phyloP scores from a whole-genome alignment of 2,329 filamentous ascomycete species.

The Bipolaris cookei region DNA sequence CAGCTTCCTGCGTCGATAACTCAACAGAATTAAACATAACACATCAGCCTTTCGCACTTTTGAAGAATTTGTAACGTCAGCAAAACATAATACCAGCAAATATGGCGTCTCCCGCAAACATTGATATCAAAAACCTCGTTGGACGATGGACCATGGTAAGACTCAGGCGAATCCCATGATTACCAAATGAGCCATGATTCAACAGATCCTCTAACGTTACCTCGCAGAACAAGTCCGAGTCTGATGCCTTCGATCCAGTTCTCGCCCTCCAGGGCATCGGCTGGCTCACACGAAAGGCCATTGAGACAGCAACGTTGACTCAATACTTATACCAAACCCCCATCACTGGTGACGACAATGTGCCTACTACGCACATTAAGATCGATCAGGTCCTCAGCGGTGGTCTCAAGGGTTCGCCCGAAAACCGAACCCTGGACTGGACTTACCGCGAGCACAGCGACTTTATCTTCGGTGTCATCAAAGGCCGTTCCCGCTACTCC shows the following conservation, averaged over 20 bases:
- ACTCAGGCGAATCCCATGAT: neutral
- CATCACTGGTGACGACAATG: conserved; percentile 28
- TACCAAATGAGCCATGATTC: neutral
- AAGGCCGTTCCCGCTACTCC: conserved; percentile 64
- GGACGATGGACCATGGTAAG: conserved; percentile 50
- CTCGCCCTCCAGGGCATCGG: conserved; percentile 65
- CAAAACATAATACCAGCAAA: conserved; percentile 8
- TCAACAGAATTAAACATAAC: conserved; percentile 5
- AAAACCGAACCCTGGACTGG: conserved; percentile 65
- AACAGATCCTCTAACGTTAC: conserved; percentile 4
- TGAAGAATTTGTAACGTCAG: neutral
- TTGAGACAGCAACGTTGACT: conserved; percentile 72
- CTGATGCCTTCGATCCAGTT: conserved; percentile 70
- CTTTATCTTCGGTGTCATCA: conserved; percentile 77
- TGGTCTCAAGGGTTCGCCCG: conserved; percentile 70
- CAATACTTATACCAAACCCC: conserved; percentile 59
- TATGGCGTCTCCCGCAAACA: conserved; percentile 48
- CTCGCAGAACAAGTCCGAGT: conserved; percentile 74
- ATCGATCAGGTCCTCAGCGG: conserved; percentile 75
- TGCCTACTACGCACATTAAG: conserved; percentile 64
- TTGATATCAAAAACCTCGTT: conserved; percentile 45
- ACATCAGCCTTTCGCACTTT: neutral
- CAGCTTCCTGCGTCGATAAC: conserved; percentile 1
- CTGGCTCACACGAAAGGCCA: conserved; percentile 74
- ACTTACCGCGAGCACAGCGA: conserved; percentile 71